A percentile compares a stretch with the other conserved stretches of the same genome.
These are phyloP conservation scores for Stentor roeselii DNA, from an alignment of 73 alveolate genomes.

Conservation along the genomic window DNA sequence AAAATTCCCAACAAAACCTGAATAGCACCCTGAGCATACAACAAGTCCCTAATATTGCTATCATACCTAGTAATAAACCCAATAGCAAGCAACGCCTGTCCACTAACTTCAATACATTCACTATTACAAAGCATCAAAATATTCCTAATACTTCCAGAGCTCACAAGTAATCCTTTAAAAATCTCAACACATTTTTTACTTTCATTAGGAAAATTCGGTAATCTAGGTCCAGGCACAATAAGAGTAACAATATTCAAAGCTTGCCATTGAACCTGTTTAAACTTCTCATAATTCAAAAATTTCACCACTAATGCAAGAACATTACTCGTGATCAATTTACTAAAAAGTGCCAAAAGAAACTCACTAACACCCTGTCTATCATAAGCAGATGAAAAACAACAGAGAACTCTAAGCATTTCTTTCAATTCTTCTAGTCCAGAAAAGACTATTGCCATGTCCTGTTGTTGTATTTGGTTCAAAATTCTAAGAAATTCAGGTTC, in stretches of 20 bases:
- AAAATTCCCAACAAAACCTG: background rate
- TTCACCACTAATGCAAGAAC: background rate
- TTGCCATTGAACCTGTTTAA: background rate
- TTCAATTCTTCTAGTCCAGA: background rate
- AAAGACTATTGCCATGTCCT: background rate
- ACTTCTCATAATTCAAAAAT: background rate
- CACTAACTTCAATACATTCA: background rate
- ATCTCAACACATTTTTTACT: background rate
- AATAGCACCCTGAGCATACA: background rate
- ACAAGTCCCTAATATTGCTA: background rate
- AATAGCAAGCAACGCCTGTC: background rate
- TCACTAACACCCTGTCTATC: background rate
- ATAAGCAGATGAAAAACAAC: background rate
- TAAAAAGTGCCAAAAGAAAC: background rate
- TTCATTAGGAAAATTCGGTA: background rate
- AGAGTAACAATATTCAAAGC: background rate
- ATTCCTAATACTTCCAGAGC: background rate
- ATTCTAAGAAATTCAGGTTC: background rate
- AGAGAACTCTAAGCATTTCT: slow-evolving; percentile 22
- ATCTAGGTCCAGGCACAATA: background rate
- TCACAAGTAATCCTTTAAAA: background rate
- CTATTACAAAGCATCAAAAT: background rate
- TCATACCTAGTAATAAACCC: slow-evolving; percentile 19
- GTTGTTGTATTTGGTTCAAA: background rate
- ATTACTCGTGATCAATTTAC: background rate